Evolutionary conservation across 2,329 filamentous ascomycete genomes (phyloP).

Genomic region (Corynespora cassiicola): DNA sequence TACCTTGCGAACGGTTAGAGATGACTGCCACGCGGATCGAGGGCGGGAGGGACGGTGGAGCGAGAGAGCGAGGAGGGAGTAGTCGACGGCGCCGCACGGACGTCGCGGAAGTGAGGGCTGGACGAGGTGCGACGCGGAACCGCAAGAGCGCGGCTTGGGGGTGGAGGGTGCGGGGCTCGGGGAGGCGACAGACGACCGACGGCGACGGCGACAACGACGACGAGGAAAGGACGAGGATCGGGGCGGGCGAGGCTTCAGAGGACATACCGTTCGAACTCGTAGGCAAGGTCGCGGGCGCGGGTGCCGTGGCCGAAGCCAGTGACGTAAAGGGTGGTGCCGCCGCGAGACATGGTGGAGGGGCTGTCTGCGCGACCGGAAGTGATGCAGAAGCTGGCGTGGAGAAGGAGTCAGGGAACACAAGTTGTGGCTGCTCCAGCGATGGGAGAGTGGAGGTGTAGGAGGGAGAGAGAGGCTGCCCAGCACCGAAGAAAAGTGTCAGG

Average conservation of each 20-base stretch:
- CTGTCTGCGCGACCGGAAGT: too few relatives aligned
- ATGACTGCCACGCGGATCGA: slow-evolving; percentile 23
- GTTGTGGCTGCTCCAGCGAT: too few relatives aligned
- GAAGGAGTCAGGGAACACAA: too few relatives aligned
- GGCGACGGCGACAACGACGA: slow-evolving; percentile 37
- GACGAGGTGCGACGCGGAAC: slow-evolving; percentile 11
- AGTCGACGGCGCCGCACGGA: slow-evolving; percentile 44
- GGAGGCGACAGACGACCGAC: slow-evolving; percentile 22
- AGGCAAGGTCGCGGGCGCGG: slow-evolving; percentile 97
- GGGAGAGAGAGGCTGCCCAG: too few relatives aligned
- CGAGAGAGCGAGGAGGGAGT: too few relatives aligned
- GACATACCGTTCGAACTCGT: slow-evolving; percentile 99
- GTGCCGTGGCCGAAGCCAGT: slow-evolving; percentile 99
- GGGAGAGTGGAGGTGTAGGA: too few relatives aligned
- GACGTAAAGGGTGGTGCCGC: slow-evolving; percentile 94
- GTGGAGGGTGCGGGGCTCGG: slow-evolving; percentile 41
- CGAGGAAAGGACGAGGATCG: slow-evolving; percentile 39
- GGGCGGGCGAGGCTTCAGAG: slow-evolving; percentile 53
- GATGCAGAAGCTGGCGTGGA: too few relatives aligned
- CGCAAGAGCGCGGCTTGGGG: slow-evolving; percentile 50
- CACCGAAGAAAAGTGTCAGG: too few relatives aligned
- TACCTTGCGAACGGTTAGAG: slow-evolving; percentile 72
- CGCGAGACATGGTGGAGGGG: slow-evolving; percentile 76
- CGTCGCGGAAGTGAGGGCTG: slow-evolving; percentile 36
- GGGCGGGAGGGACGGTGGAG: slow-evolving; percentile 30